Conservation (phyloP, 768 basidiomycete species). For the Lentinula edodes region DNA sequence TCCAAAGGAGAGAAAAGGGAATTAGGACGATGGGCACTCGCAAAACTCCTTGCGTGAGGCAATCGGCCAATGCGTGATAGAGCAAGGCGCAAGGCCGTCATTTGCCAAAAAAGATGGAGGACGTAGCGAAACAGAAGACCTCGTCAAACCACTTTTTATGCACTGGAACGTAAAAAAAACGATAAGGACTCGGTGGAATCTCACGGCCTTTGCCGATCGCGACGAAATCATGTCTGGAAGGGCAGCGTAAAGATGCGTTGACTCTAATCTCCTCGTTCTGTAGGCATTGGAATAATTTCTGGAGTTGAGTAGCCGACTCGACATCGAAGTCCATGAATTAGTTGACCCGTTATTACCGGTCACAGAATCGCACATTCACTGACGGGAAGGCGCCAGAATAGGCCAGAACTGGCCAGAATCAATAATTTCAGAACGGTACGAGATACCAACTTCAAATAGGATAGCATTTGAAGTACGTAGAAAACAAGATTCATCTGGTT, state of each 20-base stretch:
- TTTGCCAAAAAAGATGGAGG: constrained; percentile 9
- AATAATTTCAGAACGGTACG: too few species aligned
- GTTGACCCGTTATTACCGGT: not conserved
- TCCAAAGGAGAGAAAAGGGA: constrained; percentile 84
- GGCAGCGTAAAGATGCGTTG: not conserved
- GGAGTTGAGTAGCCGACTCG: not conserved
- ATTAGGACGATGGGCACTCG: constrained; percentile 52
- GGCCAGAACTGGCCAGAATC: too few species aligned
- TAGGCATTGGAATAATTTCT: not conserved
- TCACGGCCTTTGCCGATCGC: not conserved
- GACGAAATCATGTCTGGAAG: too few species aligned
- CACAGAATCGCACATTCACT: not conserved
- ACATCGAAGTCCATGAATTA: not conserved
- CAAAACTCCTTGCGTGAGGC: constrained; percentile 36
- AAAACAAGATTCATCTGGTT: not conserved
- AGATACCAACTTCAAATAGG: too few species aligned
- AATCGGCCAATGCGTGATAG: constrained; percentile 16
- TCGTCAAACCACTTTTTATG: constrained; percentile 2
- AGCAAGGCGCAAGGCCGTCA: constrained; percentile 24
- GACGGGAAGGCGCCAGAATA: not conserved
- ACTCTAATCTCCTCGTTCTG: not conserved
- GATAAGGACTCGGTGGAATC: constrained; percentile 10
- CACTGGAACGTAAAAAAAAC: constrained; percentile 9
- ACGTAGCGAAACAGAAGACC: constrained; percentile 11
- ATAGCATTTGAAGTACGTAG: too few species aligned